Evolutionary conservation across 768 basidiomycete genomes (phyloP).

Genomic region (Boletus subcaerulescens): DNA sequence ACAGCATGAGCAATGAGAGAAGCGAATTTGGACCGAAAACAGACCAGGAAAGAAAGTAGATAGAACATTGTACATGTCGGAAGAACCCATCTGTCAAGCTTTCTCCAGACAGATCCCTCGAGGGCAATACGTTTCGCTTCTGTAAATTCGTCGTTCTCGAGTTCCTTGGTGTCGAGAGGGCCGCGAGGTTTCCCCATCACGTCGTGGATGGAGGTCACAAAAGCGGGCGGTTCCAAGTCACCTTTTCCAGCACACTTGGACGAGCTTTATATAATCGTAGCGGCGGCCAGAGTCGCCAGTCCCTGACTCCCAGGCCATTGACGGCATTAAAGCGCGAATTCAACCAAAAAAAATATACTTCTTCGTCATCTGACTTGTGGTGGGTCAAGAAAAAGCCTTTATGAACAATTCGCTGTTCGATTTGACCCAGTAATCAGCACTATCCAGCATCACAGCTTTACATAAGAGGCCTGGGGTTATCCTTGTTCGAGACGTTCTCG

Average conservation of each 20-base stretch:
- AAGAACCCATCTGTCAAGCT: constrained; percentile 47
- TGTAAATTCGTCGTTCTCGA: constrained; percentile 11
- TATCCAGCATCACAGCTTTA: too few species aligned
- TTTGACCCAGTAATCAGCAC: too few species aligned
- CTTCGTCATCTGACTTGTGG: too few species aligned
- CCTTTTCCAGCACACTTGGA: background rate
- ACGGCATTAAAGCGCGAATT: too few species aligned
- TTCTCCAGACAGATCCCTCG: constrained; percentile 45
- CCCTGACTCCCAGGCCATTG: too few species aligned
- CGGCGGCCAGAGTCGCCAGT: too few species aligned
- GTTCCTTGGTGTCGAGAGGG: constrained; percentile 2
- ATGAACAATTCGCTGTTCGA: too few species aligned
- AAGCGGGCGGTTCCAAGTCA: too few species aligned
- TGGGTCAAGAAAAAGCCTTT: too few species aligned
- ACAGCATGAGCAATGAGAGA: background rate
- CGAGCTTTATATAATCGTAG: background rate
- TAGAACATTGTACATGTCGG: constrained; percentile 51
- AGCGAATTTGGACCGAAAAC: constrained; percentile 12
- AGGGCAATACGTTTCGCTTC: constrained; percentile 20
- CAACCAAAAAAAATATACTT: too few species aligned
- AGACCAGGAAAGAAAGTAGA: constrained; percentile 51
- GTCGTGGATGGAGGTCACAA: background rate
- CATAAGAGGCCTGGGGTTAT: too few species aligned
- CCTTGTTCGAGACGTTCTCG: too few species aligned
- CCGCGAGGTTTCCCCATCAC: constrained; percentile 2